Conservation (phyloP, 2,329 filamentous ascomycete species). For the Alternaria triticina region DNA sequence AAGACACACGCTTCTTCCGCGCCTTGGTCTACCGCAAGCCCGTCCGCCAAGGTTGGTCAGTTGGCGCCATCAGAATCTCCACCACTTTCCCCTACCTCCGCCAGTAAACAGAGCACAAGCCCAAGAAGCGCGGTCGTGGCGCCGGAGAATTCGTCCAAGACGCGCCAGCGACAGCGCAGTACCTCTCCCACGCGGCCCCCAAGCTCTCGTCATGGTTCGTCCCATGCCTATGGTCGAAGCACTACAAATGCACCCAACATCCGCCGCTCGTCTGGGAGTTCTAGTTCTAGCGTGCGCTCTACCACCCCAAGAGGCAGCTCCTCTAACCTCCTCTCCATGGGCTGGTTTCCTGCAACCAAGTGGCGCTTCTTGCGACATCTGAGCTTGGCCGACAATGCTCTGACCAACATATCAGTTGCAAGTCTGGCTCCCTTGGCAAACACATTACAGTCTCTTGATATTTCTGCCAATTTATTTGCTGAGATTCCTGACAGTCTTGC, state of each 20-base stretch:
- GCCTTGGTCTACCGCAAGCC: conserved; percentile 69
- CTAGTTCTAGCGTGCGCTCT: conserved; percentile 74
- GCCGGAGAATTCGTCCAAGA: conserved; percentile 63
- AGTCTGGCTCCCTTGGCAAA: conserved; percentile 84
- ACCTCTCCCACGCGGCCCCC: conserved; percentile 80
- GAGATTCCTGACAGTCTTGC: conserved; percentile 92
- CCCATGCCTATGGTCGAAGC: conserved; percentile 68
- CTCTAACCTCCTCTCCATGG: conserved; percentile 75
- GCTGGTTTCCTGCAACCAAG: conserved; percentile 80
- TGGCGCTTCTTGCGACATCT: conserved; percentile 95
- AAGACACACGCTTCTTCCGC: conserved; percentile 82
- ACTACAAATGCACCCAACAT: conserved; percentile 65
- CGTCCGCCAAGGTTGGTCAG: conserved; percentile 68
- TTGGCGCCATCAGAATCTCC: conserved; percentile 72
- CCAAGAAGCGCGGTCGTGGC: conserved; percentile 57
- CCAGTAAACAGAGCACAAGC: conserved; percentile 56
- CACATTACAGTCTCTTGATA: conserved; percentile 87
- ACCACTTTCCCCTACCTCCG: conserved; percentile 47
- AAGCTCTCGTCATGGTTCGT: conserved; percentile 74
- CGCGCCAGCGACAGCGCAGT: conserved; percentile 66
- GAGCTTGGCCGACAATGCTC: conserved; percentile 87
- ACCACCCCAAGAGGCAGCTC: conserved; percentile 69
- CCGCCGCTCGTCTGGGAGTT: conserved; percentile 89
- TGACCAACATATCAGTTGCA: conserved; percentile 77
- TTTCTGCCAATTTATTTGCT: conserved; percentile 92